Evolutionary conservation across 2,329 filamentous ascomycete species (phyloP), one percentile per base, ranked within the genome.

Genomic region (Colletotrichum horii): DNA sequence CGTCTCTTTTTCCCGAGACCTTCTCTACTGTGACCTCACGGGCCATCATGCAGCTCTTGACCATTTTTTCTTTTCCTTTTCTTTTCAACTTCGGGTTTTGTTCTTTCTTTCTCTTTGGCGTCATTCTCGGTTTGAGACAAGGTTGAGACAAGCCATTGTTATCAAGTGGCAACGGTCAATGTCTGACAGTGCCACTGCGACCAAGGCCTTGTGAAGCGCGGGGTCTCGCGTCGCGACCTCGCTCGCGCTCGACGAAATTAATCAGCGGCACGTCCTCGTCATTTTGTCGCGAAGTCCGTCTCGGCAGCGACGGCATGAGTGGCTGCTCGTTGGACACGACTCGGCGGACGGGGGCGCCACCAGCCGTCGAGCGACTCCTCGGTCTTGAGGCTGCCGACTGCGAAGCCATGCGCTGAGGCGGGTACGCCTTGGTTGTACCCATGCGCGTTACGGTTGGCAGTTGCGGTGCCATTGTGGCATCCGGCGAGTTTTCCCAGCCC

Each of bases 211-310:
- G 70, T 19, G 56, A n/a, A 22, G 36, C 36, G 48, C 58, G 70
- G 16, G 74, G 74, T 48, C 32, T 76, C 34, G 74, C 22, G 26
- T 78, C 77, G 4, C 77, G 72, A 14, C 69, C 64, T 52, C 72
- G 52, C 12, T 71, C 68, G 16, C 71, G 75, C 15, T 78, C 77
- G 9, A 78, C 75, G 26, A 78, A 78, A 58, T 78, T 78, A 38
- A 78, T 78, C 26, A 78, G 62, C 8, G 77, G 77, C 55, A 78
- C 69, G 70, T 78, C 77, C 62, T 78, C 77, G 34, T 78, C 77
- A 19, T 78, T 68, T 8, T 70, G 58, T 30, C 66, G 67, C 14
- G 77, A 68, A 8, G 76, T 60, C 32, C 66, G 74, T 56, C 66
- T 66, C 34, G 77, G 77, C 62, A 78, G 32, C 9, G 72, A 76